Conservation (phyloP, 2,329 filamentous ascomycete genomes). For the Cytospora schulzeri region DNA sequence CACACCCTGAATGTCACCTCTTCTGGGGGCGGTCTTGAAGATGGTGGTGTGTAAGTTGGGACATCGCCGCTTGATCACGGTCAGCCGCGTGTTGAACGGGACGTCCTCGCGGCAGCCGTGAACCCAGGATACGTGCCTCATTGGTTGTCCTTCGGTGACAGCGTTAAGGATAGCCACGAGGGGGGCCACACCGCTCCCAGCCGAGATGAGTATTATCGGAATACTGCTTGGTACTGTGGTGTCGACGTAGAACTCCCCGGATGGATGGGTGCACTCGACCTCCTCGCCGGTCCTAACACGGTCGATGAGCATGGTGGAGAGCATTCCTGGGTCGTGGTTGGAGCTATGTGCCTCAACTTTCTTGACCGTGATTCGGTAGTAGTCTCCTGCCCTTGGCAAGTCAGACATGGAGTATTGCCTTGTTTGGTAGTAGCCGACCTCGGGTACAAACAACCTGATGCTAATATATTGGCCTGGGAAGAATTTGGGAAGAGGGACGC, state of each 20-base stretch:
- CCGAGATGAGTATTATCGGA: conserved; percentile 59
- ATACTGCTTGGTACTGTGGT: conserved; percentile 37
- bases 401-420: conserved; percentile 73
- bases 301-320: conserved; percentile 68
- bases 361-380: conserved; percentile 70
- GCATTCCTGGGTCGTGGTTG: conserved; percentile 56
- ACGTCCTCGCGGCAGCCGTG: conserved; percentile 53
- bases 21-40: conserved; percentile 48
- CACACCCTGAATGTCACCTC: conserved; percentile 44
- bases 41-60: conserved; percentile 42
- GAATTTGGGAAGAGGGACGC: conserved; percentile 59
- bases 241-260: conserved; percentile 57
- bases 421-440: conserved; percentile 58
- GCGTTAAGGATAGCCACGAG: conserved; percentile 59
- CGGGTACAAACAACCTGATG: conserved; percentile 56
- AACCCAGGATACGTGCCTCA: conserved; percentile 55
- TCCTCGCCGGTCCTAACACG: conserved; percentile 59
- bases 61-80: conserved; percentile 40
- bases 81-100: conserved; percentile 54
- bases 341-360: conserved; percentile 54
- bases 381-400: conserved; percentile 51
- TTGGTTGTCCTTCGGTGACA: conserved; percentile 43
- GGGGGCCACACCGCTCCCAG: conserved; percentile 58
- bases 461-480: conserved; percentile 70
- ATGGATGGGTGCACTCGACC: conserved; percentile 64